These are phyloP conservation scores for Endocarpon pusillum DNA, from an alignment of 495 filamentous ascomycete species.

Conservation along the genomic window DNA sequence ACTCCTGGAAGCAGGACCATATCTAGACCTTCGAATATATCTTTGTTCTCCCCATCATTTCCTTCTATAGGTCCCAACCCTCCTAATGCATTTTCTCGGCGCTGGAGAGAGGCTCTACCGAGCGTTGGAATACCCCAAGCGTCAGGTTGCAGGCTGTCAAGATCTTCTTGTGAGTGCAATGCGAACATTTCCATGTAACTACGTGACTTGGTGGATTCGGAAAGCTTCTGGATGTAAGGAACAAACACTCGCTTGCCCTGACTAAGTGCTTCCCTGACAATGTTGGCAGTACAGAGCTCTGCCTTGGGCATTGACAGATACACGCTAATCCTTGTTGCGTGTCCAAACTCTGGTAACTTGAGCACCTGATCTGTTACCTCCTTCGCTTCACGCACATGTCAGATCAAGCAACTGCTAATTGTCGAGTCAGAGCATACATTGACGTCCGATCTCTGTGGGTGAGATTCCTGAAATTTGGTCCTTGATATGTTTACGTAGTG, in stretches of 20 bases:
- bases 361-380: conserved; percentile 39
- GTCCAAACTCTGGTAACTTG: conserved; percentile 45
- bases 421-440: conserved; percentile 37
- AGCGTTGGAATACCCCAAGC: conserved; percentile 86
- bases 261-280: conserved; percentile 63
- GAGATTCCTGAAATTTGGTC: conserved; percentile 39
- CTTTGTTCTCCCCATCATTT: conserved; percentile 10
- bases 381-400: conserved; percentile 32
- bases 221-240: conserved; percentile 61
- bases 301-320: conserved; percentile 84
- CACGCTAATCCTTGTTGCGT: conserved; percentile 58
- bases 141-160: conserved; percentile 55
- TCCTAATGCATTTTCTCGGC: conserved; percentile 52
- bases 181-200: conserved; percentile 89
- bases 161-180: conserved; percentile 54
- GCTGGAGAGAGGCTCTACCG: conserved; percentile 36
- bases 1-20: conserved; percentile 86
- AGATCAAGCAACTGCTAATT: conserved; percentile 5
- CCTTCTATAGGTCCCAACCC: conserved; percentile 18
- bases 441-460: conserved; percentile 35
- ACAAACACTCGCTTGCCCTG: conserved; percentile 76
- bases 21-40: conserved; percentile 49
- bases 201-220: conserved; percentile 24
- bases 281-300: conserved; percentile 63
- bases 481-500: conserved; percentile 53